phyloP scores from a whole-genome alignment of 1,139 yeast genomes.

The Taiozyma onychis region DNA sequence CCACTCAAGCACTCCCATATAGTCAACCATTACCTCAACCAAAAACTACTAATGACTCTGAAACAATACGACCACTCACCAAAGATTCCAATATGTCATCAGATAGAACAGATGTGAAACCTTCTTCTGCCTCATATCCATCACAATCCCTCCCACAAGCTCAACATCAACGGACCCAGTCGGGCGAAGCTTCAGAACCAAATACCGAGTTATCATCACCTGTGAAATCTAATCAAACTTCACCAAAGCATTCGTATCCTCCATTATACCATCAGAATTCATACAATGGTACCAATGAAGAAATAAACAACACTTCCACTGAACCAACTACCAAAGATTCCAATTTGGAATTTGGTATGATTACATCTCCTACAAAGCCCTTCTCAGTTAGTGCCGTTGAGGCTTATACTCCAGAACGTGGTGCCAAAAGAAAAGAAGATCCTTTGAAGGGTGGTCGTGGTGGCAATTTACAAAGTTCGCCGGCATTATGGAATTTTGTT shows the following conservation, averaged over 20 bases:
- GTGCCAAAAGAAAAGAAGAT: slow-evolving; percentile 32
- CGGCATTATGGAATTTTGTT: slow-evolving; percentile 75
- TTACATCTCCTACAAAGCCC: slow-evolving; percentile 38
- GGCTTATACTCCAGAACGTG: slow-evolving; percentile 81
- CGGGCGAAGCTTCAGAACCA: slow-evolving; percentile 10
- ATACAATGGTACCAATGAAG: slow-evolving; percentile 6
- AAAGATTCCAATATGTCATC: slow-evolving; percentile 15
- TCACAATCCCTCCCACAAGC: background rate
- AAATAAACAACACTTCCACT: slow-evolving; percentile 5
- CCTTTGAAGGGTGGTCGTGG: slow-evolving; percentile 3
- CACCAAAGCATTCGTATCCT: slow-evolving; percentile 8
- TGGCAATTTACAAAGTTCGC: slow-evolving; percentile 44
- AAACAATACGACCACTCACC: slow-evolving; percentile 18
- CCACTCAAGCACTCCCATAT: slow-evolving; percentile 18
- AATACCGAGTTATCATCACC: slow-evolving; percentile 28
- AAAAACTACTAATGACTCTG: background rate
- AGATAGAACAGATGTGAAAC: slow-evolving; percentile 14
- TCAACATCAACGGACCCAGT: slow-evolving; percentile 1
- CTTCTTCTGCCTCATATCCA: slow-evolving; percentile 2
- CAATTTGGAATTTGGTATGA: slow-evolving; percentile 20
- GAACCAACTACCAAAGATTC: slow-evolving; percentile 6
- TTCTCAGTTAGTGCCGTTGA: slow-evolving; percentile 56
- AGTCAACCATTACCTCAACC: slow-evolving; percentile 6
- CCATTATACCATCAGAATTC: slow-evolving; percentile 6
- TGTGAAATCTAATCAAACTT: slow-evolving; percentile 19